Percentiles rank a stretch among this genome's conserved stretches.
Conservation (phyloP, 2,329 filamentous ascomycete genomes). For the Arthrobotrys iridis region DNA sequence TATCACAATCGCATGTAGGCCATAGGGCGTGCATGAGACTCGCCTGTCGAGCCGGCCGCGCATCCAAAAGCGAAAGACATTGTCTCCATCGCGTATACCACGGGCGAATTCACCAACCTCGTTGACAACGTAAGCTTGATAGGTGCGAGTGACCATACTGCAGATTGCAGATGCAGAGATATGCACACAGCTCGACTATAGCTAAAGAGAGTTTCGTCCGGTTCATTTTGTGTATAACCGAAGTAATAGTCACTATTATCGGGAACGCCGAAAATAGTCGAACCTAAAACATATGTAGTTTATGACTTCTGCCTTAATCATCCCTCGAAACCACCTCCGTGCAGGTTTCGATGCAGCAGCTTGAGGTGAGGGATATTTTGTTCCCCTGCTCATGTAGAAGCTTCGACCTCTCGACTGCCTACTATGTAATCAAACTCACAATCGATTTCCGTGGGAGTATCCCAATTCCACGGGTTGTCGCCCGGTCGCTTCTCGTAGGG, state of each 20-base stretch:
- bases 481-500: conserved; percentile 46
- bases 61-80: conserved; percentile 41
- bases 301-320: conserved; percentile 46
- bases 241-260: conserved; percentile 23
- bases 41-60: conserved; percentile 30
- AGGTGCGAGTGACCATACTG: conserved; percentile 1
- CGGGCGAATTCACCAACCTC: not conserved
- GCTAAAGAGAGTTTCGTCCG: conserved; percentile 9
- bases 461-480: conserved; percentile 45
- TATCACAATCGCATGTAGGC: conserved; percentile 15
- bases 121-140: not conserved
- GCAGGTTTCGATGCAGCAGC: conserved; percentile 16
- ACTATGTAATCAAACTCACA: not conserved
- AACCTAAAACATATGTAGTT: conserved; percentile 1
- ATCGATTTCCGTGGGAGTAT: conserved; percentile 24
- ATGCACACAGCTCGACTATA: not conserved
- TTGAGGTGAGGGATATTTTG: conserved; percentile 46
- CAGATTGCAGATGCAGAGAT: conserved; percentile 5
- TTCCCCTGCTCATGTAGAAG: conserved; percentile 14
- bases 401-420: conserved; percentile 25
- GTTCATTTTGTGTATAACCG: conserved; percentile 6
- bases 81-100: not conserved
- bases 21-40: conserved; percentile 50
- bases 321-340: conserved; percentile 12
- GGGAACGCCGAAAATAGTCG: conserved; percentile 36